Percentiles rank a stretch among this genome's conserved stretches.
Evolutionary conservation across 2,329 filamentous ascomycete species (phyloP).

Genomic region (Fusarium napiforme): DNA sequence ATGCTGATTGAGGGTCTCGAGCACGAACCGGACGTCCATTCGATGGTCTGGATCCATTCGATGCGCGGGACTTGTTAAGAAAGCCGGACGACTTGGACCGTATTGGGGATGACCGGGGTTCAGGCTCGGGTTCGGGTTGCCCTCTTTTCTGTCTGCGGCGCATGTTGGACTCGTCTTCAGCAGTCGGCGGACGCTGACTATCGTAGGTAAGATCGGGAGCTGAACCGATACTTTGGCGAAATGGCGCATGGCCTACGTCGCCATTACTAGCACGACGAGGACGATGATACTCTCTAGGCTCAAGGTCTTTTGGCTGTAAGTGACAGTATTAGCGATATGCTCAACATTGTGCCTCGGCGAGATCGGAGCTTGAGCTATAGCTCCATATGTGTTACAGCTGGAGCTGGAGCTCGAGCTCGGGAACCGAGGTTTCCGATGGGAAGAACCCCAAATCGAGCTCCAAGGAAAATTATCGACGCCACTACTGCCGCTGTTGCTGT

Average conservation of each 20-base stretch:
- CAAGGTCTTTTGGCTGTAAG: conserved; percentile 28
- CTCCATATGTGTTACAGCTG: conserved; percentile 13
- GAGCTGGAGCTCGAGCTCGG: conserved; percentile 27
- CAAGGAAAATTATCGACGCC: neutral
- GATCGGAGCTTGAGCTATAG: conserved; percentile 24
- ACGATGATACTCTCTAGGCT: conserved; percentile 34
- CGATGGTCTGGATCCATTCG: conserved; percentile 27
- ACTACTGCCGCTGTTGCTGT: neutral
- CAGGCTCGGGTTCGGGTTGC: conserved; percentile 46
- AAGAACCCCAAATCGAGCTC: neutral
- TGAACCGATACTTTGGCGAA: conserved; percentile 49
- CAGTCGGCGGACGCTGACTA: conserved; percentile 31
- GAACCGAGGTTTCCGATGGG: neutral
- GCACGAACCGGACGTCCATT: conserved; percentile 35
- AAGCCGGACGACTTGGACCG: conserved; percentile 30
- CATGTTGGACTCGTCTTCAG: conserved; percentile 39
- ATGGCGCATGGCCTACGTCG: conserved; percentile 15
- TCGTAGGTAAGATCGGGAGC: conserved; percentile 47
- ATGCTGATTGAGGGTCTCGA: conserved; percentile 58
- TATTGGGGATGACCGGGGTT: conserved; percentile 27
- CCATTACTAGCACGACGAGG: conserved; percentile 37
- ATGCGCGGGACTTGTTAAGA: conserved; percentile 26
- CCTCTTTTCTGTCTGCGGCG: conserved; percentile 58
- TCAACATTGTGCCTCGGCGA: conserved; percentile 8
- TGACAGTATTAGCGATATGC: conserved; percentile 14